Base-by-base conservation (phyloP, 169 alveolate species). In the Fabrea salina region DNA sequence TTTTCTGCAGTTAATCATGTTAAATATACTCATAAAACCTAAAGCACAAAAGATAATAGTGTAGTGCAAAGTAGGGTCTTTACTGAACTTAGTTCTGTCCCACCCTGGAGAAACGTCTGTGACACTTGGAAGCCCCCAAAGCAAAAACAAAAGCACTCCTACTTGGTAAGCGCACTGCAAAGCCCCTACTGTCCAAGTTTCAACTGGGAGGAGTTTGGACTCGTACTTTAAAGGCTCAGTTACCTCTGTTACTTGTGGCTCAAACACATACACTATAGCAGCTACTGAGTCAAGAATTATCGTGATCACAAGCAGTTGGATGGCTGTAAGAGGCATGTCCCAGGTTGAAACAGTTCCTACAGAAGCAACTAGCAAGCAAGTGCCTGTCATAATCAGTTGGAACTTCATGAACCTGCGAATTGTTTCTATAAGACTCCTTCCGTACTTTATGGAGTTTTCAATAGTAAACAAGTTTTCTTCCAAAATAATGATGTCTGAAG, bases 281-380 rank as follows among this genome's bases (percentile, higher is more conserved):
- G 96, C 97, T 44, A 96, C 83, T 54, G 97, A 88, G 83, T 94
- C 98, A 97, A 94, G 92, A 70, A 94, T 92, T 59, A 96, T 83
- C 80, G 94, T 94, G 4, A 96, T 90, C 95, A 95, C 89, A 37
- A 89, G 83, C 91, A 89, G 86, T 84, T 86, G 85, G 22, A 86
- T 84, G 6, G 91, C 89, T n/a, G 89, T 72, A 27, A 94, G 82
- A 30, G 96, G 96, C 1, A 96, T 75, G 80, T 85, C 94, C 64
- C 85, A 80, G 40, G 88, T 53, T 19, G 88, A 71, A 27, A 91
- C 87, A 61, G 91, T 87, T 16, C 96, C 94, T 30, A 93, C 56
- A 64, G 94, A 91, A n/a, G 95, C 91, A 22, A 91, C 68, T 56
- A 87, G 44, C 4, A 94, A 90, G 76, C 97, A 97, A 0, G 91